A percentile compares a stretch with the other conserved stretches of the same genome.
Conservation (phyloP, 306 rosid genomes). For the Cucumis melo region DNA sequence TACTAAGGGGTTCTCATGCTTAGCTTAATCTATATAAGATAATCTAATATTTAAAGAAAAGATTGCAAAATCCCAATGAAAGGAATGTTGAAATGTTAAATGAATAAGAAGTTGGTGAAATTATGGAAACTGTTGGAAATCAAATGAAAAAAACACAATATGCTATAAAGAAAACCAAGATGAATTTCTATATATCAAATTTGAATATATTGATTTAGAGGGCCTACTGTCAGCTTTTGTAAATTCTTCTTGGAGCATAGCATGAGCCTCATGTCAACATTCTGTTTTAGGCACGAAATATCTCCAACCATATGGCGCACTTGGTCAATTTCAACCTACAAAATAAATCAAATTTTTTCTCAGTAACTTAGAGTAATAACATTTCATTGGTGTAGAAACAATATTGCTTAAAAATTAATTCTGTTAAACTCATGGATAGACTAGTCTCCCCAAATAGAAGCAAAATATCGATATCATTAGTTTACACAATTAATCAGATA, state of each 20-base stretch:
- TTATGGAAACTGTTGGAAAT: not conserved
- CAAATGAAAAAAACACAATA: not conserved
- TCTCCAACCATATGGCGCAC: constrained; percentile 32
- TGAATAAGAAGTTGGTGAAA: not conserved
- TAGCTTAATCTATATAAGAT: no score
- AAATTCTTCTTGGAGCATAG: constrained; percentile 18
- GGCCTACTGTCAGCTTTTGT: constrained; percentile 22
- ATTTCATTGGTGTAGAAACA: not conserved
- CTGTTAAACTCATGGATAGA: not conserved
- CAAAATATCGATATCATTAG: no score
- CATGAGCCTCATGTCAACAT: constrained; percentile 42
- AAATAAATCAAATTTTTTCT: not conserved
- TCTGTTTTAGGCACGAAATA: constrained; percentile 32
- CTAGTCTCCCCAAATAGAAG: not conserved
- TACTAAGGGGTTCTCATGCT: no score
- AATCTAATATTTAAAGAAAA: no score
- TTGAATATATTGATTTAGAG: not conserved
- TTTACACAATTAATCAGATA: no score
- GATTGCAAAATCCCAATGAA: not conserved
- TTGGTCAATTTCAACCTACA: constrained; percentile 26
- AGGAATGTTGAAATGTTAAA: not conserved
- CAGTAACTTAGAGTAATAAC: not conserved
- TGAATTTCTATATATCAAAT: not conserved
- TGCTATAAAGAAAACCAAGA: not conserved
- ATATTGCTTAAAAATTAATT: not conserved